Evolutionary conservation across 495 filamentous ascomycete genomes (phyloP), one percentile per base, ranked within the genome.

Genomic region (Talaromyces proteolyticus): DNA sequence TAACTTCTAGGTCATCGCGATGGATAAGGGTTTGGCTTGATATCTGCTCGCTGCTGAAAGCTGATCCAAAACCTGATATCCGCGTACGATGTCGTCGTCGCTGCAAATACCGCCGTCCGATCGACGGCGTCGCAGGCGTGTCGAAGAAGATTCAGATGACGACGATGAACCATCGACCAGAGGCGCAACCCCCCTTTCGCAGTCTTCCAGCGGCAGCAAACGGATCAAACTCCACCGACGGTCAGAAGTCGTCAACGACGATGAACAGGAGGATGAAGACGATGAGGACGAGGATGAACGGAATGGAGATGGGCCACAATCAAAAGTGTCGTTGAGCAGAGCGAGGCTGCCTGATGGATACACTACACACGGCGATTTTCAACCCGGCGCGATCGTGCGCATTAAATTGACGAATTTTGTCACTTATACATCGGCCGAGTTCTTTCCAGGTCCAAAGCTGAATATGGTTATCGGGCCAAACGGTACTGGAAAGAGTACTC

Each of bases 381-480:
- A 93, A 53, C 84, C 93, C 11, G 93, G 93, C 21, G 86, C 91
- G 18, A 95, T 98, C 57, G 82, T 96, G 14, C 80, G 91, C 20
- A 89, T 97, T 51, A 87, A 84, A 51, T 74, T 97, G 24, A 73
- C 68, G n/a, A 86, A 97, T 59, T 99, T 99, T 60, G 90, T 99
- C 22, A 99, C 94, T 0, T 99, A 97, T 65, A 89, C 84, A 12
- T 80, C 84, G 23, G 91, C 89, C 44, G 89, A 93, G 54, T 95
- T 96, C 65, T 80, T 80, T 44, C 89, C 88, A 3, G 93, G 93
- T 0, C 91, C 94, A 11, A 93, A 87, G 57, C 63, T 99, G 57
- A 99, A 99, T 62, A 97, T 99, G 94, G 83, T 99, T 50, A 96
- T 99, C 57, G 93, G 93, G 0, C 93, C 93, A 7, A 99, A 99